These are phyloP conservation scores for Triticum monococcum DNA, from an alignment of 176 grass and related monocot genomes.

Conservation along the genomic window DNA sequence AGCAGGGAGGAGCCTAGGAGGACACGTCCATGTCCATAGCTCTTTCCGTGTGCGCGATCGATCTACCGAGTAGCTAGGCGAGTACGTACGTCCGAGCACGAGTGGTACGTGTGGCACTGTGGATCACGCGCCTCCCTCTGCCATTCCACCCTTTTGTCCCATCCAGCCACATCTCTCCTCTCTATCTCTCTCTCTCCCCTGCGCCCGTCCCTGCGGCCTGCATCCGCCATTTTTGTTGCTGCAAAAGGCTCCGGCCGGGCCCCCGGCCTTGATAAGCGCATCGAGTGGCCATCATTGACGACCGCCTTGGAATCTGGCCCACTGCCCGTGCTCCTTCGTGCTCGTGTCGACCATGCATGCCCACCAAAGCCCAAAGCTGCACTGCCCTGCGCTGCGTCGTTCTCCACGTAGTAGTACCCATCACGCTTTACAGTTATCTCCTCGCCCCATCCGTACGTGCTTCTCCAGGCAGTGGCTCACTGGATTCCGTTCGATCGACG, in stretches of 20 bases:
- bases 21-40: constrained; percentile 28
- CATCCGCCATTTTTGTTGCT: constrained; percentile 45
- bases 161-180: background rate
- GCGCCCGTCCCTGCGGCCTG: constrained; percentile 15
- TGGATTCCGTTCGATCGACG: background rate
- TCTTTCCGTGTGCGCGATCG: constrained; percentile 26
- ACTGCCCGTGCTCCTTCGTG: background rate
- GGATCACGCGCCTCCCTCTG: constrained; percentile 10
- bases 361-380: constrained; percentile 27
- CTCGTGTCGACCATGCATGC: constrained; percentile 33
- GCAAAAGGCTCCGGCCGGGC: constrained; percentile 29
- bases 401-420: background rate
- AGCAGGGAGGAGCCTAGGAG: background rate
- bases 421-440: constrained; percentile 8
- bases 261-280: constrained; percentile 48
- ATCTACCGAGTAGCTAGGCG: background rate
- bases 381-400: background rate
- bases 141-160: constrained; percentile 50
- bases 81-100: background rate
- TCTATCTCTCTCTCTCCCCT: background rate
- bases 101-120: background rate
- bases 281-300: constrained; percentile 47
- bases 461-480: background rate
- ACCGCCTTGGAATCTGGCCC: constrained; percentile 40
- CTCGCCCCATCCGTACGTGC: background rate